A percentile compares a stretch with the other conserved stretches of the same genome.
These are phyloP conservation scores for Annulohypoxylon stygium DNA, from an alignment of 495 filamentous ascomycete genomes.

Conservation along the genomic window DNA sequence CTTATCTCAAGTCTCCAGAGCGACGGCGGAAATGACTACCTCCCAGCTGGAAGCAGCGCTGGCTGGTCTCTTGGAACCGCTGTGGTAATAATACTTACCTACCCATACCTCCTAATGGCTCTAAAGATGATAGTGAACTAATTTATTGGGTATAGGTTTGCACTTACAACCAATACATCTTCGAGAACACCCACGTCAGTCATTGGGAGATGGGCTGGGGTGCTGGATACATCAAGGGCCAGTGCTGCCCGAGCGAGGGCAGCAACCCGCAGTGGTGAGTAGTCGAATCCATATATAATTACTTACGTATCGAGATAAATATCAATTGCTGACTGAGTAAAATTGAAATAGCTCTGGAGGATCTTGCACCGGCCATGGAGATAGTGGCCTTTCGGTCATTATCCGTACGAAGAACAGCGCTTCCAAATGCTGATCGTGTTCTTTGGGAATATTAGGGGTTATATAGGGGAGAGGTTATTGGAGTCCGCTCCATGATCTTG, in stretches of 20 bases:
- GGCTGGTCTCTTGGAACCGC: slow-evolving; percentile 17
- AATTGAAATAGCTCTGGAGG: slow-evolving; percentile 16
- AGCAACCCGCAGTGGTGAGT: slow-evolving; percentile 25
- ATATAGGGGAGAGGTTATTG: neutral
- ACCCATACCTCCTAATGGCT: neutral
- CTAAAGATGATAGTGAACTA: neutral
- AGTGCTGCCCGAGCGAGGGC: slow-evolving; percentile 22
- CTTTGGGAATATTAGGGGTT: neutral
- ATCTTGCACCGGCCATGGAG: slow-evolving; percentile 13
- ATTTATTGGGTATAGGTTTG: slow-evolving; percentile 1
- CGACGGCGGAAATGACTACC: slow-evolving; percentile 8
- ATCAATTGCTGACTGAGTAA: neutral
- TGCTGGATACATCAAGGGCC: slow-evolving; percentile 16
- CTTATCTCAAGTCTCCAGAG: slow-evolving; percentile 15
- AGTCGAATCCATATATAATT: neutral
- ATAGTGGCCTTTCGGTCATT: slow-evolving; percentile 20
- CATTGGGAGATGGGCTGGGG: slow-evolving; percentile 26
- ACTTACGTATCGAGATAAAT: neutral
- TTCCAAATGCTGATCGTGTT: neutral
- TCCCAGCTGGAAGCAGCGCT: neutral
- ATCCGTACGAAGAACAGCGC: slow-evolving; percentile 16
- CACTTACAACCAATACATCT: slow-evolving; percentile 20
- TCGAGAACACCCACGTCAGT: slow-evolving; percentile 26
- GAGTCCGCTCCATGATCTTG: neutral
- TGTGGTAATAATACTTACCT: neutral